These are phyloP conservation scores for Cladobotryum mycophilum DNA, from an alignment of 2,329 filamentous ascomycete genomes.

Conservation along the genomic window DNA sequence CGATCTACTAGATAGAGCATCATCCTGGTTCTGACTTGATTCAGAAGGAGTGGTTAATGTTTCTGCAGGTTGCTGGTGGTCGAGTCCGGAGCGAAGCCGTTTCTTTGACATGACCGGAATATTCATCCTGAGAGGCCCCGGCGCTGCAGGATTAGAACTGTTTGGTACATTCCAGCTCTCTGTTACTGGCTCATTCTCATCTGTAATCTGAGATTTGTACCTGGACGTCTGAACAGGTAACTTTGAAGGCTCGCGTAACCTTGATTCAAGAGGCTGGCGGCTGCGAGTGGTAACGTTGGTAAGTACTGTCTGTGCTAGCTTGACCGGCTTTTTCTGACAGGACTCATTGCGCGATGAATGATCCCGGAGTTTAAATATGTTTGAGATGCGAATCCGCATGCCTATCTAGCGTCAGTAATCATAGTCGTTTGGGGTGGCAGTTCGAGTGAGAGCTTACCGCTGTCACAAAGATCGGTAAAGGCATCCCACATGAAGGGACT, in stretches of 20 bases:
- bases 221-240: neutral
- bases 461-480: constrained; percentile 17
- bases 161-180: neutral
- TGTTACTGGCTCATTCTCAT: neutral
- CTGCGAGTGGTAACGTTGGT: too few relatives aligned
- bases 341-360: too few relatives aligned
- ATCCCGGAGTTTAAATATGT: neutral
- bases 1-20: neutral
- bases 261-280: too few relatives aligned
- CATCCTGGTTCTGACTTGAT: neutral
- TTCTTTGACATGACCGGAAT: neutral
- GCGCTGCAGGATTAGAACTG: neutral
- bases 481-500: constrained; percentile 19
- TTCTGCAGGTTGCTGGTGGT: neutral
- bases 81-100: neutral
- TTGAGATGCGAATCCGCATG: neutral
- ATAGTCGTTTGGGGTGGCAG: neutral
- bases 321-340: neutral
- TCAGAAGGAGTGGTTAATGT: too few relatives aligned
- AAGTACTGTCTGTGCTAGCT: too few relatives aligned
- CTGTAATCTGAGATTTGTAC: neutral
- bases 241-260: neutral
- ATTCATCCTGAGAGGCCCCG: too few relatives aligned
- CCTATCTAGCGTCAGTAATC: neutral
- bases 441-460: constrained; percentile 5